phyloP scores from a whole-genome alignment of 352 stramenopile genomes.

The Globisporangium sylvaticum region DNA sequence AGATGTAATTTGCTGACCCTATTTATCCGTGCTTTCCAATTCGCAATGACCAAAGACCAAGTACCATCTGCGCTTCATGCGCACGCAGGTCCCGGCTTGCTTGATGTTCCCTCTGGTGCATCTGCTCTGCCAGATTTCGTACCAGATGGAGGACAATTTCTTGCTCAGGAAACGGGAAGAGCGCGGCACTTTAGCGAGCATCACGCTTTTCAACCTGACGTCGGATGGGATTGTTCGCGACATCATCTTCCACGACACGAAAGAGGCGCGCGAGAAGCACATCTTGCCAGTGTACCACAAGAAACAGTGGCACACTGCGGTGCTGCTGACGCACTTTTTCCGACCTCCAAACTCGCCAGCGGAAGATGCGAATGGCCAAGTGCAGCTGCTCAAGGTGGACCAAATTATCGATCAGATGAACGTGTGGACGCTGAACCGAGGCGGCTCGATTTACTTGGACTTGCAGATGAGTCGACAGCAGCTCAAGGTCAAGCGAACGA shows the following conservation, averaged over 20 bases:
- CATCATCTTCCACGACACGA: conserved; percentile 85
- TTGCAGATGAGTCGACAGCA: conserved; percentile 86
- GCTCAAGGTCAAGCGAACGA: conserved; percentile 70
- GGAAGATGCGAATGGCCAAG: conserved; percentile 67
- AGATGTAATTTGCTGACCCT: conserved; percentile 1
- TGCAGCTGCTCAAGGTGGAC: conserved; percentile 82
- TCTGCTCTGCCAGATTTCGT: conserved; percentile 85
- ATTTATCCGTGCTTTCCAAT: neutral
- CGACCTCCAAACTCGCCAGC: conserved; percentile 64
- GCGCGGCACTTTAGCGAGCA: conserved; percentile 68
- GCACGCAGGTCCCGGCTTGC: conserved; percentile 68
- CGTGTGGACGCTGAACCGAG: conserved; percentile 79
- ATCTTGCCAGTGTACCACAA: conserved; percentile 83
- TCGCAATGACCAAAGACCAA: conserved; percentile 49
- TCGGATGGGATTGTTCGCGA: conserved; percentile 83
- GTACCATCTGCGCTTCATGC: conserved; percentile 79
- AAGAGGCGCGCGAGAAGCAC: conserved; percentile 81
- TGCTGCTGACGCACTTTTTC: conserved; percentile 84
- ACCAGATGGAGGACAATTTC: conserved; percentile 86
- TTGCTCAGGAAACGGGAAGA: conserved; percentile 77
- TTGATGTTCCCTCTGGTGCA: conserved; percentile 85
- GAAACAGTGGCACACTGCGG: conserved; percentile 82
- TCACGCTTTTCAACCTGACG: conserved; percentile 85
- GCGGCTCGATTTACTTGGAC: conserved; percentile 83
- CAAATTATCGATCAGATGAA: conserved; percentile 89